Evolutionary conservation across 768 basidiomycete species (phyloP), one percentile per base, ranked within the genome.

Genomic region (Grammothele lineata): DNA sequence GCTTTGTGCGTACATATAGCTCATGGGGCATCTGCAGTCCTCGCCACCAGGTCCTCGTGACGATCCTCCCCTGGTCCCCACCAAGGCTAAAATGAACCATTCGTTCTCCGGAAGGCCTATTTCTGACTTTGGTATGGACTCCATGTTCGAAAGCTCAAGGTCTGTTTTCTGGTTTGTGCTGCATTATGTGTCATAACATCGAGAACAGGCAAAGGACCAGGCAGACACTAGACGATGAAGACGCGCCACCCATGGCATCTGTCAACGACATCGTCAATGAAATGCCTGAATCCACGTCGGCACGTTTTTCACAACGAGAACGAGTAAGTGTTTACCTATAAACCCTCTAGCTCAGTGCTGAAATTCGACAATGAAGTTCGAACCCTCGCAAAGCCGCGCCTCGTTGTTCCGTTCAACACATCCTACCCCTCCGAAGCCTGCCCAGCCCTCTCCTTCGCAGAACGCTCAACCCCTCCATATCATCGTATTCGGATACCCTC

Each of bases 401-500:
- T 65, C 64, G 1, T 43, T 61, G 11, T 58, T 58, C 48, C 57
- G 43, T 25, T 52, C 57, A 10, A 38, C 56, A 12, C 57, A 47
- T 15, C 55, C 64, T 3, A 22, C 51, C 5, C 50, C 58, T 6
- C 49, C 58, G 3, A 58, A 56, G 38, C 40, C 52, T 12, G 37
- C 46, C 3, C 39, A 32, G 45, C 68, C 24, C 35, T 63, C 38
- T 48, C 66, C n/a, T 7, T 38, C 54, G 9, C 47, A 48, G 8
- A 49, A 69, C 5, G 40, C 66, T 10, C 74, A 78, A 22, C 70
- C 76, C 3, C 62, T 77, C 23, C 85, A 84, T 57, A 72, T 94
- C 27, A 72, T 92, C 58, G 81, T 94, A 42, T 94, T 91, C 51
- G 92, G 92, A n/a, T 94, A 92, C 61, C 90, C 92, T 5, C 70